These are phyloP conservation scores for Alnus rubra DNA, from an alignment of 306 rosid genomes.

Conservation along the genomic window DNA sequence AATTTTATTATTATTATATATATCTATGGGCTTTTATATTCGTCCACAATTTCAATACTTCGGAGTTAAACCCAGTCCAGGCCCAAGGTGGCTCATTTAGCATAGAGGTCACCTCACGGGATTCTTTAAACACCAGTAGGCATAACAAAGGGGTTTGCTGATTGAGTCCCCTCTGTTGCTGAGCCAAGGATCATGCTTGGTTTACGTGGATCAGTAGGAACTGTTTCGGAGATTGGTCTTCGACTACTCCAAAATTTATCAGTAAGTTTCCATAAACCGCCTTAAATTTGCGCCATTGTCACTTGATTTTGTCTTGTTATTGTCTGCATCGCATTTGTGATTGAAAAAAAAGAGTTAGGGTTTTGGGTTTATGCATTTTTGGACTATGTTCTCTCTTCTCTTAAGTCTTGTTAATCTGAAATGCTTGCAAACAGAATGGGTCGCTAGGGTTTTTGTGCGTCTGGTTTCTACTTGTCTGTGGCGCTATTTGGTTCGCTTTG, in stretches of 20 bases:
- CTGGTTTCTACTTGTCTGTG: neutral
- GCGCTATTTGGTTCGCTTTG: neutral
- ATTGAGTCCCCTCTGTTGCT: neutral
- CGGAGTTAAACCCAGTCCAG: neutral
- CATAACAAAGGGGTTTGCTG: neutral
- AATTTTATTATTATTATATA: no score
- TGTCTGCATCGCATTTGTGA: neutral
- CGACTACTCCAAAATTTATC: slow-evolving; percentile 46
- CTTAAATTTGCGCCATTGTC: neutral
- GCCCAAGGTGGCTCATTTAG: neutral
- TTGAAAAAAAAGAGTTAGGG: neutral
- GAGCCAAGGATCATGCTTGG: neutral
- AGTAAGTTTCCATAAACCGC: slow-evolving; percentile 31
- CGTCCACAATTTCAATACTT: no score
- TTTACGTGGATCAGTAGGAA: slow-evolving; percentile 9
- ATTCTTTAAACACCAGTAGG: no score
- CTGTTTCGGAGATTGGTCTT: slow-evolving; percentile 33
- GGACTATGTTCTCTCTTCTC: neutral
- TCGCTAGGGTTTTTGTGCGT: neutral
- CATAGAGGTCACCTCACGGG: no score
- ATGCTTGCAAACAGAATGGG: neutral
- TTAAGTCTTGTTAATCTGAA: neutral
- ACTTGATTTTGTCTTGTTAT: neutral
- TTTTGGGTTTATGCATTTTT: neutral
- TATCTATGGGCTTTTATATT: no score